phyloP scores from a whole-genome alignment of 2,329 filamentous ascomycete species.

The Stenocarpella maydis region DNA sequence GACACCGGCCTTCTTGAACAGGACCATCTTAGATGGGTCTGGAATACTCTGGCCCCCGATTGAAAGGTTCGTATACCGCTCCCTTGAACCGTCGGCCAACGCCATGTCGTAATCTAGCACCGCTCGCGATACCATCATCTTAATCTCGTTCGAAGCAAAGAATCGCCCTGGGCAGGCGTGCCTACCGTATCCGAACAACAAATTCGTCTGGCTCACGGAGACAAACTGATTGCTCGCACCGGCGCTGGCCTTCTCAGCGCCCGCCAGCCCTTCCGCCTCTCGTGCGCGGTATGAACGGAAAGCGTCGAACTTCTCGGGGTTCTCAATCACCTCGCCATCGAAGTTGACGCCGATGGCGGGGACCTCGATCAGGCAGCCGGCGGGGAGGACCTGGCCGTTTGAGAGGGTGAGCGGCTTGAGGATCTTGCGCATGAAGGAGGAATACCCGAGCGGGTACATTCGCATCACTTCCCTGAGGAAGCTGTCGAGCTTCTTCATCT shows the following conservation, averaged over 20 bases:
- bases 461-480: constrained; percentile 45
- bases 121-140: constrained; percentile 45
- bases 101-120: constrained; percentile 44
- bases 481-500: constrained; percentile 47
- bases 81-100: constrained; percentile 38
- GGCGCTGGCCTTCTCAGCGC: constrained; percentile 43
- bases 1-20: constrained; percentile 39
- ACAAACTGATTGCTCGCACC: constrained; percentile 49
- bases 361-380: constrained; percentile 53
- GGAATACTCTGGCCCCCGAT: constrained; percentile 38
- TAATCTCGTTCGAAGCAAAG: constrained; percentile 50
- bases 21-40: constrained; percentile 38
- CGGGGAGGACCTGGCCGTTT: constrained; percentile 59
- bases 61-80: constrained; percentile 41
- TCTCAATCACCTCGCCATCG: constrained; percentile 48
- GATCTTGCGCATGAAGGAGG: constrained; percentile 60
- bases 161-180: constrained; percentile 51
- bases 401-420: constrained; percentile 60
- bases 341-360: constrained; percentile 47
- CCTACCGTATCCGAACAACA: constrained; percentile 51
- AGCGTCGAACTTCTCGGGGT: constrained; percentile 50
- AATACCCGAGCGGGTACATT: constrained; percentile 40
- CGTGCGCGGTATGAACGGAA: constrained; percentile 50
- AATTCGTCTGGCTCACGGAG: constrained; percentile 44
- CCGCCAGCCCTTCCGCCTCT: constrained; percentile 39